Evolutionary conservation across 2,329 filamentous ascomycete genomes (phyloP).

Genomic region (Neonectria sp.): DNA sequence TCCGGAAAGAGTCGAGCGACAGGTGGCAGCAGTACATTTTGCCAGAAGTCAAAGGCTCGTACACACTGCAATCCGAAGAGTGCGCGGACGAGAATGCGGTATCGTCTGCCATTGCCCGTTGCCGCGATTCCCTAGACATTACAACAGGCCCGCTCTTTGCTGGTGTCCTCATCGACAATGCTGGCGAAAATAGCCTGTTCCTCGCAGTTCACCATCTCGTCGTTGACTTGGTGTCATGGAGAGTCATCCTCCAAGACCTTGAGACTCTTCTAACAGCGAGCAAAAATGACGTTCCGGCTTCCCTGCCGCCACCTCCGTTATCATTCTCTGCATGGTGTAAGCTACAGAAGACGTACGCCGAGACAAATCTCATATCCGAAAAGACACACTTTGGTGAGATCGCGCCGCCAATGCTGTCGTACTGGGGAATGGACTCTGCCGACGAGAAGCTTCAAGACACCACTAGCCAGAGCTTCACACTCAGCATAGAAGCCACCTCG

Average conservation of each 20-base stretch:
- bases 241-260: conserved; percentile 25
- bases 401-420: no score
- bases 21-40: conserved; percentile 19
- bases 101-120: background rate
- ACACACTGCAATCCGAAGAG: conserved; percentile 3
- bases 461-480: conserved; percentile 6
- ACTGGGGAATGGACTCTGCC: conserved; percentile 13
- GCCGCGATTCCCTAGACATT: conserved; percentile 6
- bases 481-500: conserved; percentile 10
- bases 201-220: conserved; percentile 28
- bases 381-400: no score
- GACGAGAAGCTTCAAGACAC: no score
- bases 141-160: conserved; percentile 16
- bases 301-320: no score
- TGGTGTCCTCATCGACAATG: conserved; percentile 17
- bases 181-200: conserved; percentile 17
- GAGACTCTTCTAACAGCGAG: conserved; percentile 13
- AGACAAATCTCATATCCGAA: no score
- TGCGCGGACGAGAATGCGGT: conserved; percentile 17
- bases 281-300: conserved; percentile 12
- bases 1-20: conserved; percentile 3
- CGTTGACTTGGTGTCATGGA: conserved; percentile 27
- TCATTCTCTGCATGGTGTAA: no score
- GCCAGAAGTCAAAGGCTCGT: background rate
- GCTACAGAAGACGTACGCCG: no score